Evolutionary conservation across 1,139 yeast genomes (phyloP), one percentile per base, ranked within the genome.

Genomic region (Geotrichum macrosporum): DNA sequence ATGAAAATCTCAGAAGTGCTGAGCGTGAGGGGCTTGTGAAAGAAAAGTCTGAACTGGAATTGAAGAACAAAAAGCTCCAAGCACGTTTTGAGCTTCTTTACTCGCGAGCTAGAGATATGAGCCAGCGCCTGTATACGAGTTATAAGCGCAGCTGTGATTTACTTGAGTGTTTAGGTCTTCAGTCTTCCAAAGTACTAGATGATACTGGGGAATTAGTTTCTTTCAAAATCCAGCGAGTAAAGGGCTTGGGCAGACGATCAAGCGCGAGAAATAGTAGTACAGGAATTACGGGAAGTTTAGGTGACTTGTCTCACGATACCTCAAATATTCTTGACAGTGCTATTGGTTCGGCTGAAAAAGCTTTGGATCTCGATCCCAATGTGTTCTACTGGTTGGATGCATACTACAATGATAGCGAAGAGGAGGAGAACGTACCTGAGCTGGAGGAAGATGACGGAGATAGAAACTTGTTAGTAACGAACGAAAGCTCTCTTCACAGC

Each of bases 91-190:
- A 48, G 15, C 36, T 51, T 38, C 50, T 47, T 32, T 50, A 55
- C 36, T 50, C 53, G 15, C 48, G 57, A 29, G 59, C 71, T 26
- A 65, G 65, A 32, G 72, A 67, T 34, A 53, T 73, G 39, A 63
- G 72, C 38, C 65, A 63, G 43, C 61, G 67, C 31, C 54, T 72
- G 13, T 65, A 58, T 49, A 60, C 66, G 4, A 64, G 69, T 32
- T 60, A 72, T 47, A 58, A 62, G n/a, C 63, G 81, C 34, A 72
- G 77, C 45, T 79, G 85, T 56, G 70, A 75, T 45, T 69, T 84
- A 2, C 69, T 89, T 46, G 95, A 86, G 58, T 75, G 84, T 1
- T 80, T 88, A 73, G 97, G 97, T 0, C 70, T 89, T 45, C 70
- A 66, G 52, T 66, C 67, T 0, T 50, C 58, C 24, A 63, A 63